Evolutionary conservation across 2,329 filamentous ascomycete species (phyloP), one percentile per base, ranked within the genome.

Genomic region (Talaromyces atroroseus): DNA sequence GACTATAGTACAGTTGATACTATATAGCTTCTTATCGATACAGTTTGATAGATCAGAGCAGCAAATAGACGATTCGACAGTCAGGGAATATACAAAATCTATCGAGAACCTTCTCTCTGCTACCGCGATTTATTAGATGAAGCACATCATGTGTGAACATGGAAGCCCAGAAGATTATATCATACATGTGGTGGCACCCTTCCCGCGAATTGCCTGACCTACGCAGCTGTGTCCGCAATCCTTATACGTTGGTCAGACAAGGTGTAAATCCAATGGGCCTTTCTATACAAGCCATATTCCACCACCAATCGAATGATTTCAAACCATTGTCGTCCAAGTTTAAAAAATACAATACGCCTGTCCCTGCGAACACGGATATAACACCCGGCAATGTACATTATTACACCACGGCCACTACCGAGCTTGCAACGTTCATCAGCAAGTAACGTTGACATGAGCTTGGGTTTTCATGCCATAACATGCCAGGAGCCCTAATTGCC

Each of bases 1-100:
- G 65, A 72, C 67, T 67, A 74, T 75, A 75, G 72, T 76, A 74
- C 70, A 71, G 67, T 71, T 68, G 70, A 76, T 77, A 74, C 75
- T 80, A 80, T 81, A 82, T 83, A 84, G 79, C 81, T 81, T 80
- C 78, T 78, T 84, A 79, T 84, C 81, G 81, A 84, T 82, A 83
- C 81, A 82, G 82, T 79, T 84, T 83, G 77, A 83, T 85, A 85
- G 81, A 82, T 78, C 82, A 79, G 78, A 78, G 67, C 78, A 77
- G 73, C 77, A 76, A 74, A 71, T 79, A 74, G 70, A 70, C 64
- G 66, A 67, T 66, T 68, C 66, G 65, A 62, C 69, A 70, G 65
- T 67, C 65, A 66, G 67, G 63, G 58, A 62, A 62, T 51, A 62
- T 51, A 62, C 67, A 64, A 63, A 62, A 62, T 62, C 61, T 66